Base-by-base conservation (phyloP, 2,329 filamentous ascomycete genomes). In the Trematosphaeria pertusa region DNA sequence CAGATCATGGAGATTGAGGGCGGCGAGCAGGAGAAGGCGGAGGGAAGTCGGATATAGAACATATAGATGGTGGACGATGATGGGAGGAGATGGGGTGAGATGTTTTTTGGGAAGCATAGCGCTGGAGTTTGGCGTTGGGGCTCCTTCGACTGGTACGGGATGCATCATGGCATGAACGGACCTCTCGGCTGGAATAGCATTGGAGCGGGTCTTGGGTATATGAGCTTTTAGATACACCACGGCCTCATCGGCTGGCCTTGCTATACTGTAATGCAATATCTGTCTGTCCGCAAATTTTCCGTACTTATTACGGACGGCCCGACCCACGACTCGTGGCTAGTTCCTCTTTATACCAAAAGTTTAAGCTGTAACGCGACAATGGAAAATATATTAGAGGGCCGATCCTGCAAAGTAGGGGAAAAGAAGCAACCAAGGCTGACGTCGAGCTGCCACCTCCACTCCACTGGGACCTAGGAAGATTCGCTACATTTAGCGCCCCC, bases 1-100 rank as follows among this genome's bases (percentile, higher is more conserved):
- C 46, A 52, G 37, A 37, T 55, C 5, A 20, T 58, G 38, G 49
- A 56, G 38, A 49, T 56, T 15, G 47, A 47, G 34, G 52, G 41
- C 4, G 52, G 45, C 2, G 52, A 56, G 14, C 20, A 47, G 47
- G 49, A 51, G 47, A 51, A 26, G 39, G 49, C 46, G 11, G 49
- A 44, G 28, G 55, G 46, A 19, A 46, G 36, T 44, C 39, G 43
- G 37, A 50, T 56, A 12, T 58, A 40, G 28, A 3, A 11, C 3
- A 21, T 3, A 14, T 36, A 20, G 12, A 4, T 3, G 10, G 28
- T 11, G 20, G 17, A 39, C 21, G 10, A 31, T 8, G 5, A 41
- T 20, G 31, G 30, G 28, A 20, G 15, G 33, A 14, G 5, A 41
- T 30, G 31, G 34, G 28, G 5, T n/a, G n/a, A n/a, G n/a, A n/a